Evolutionary conservation across 208 protist genomes (phyloP).

Genomic region (Herpetomonas samuelpessoai): DNA sequence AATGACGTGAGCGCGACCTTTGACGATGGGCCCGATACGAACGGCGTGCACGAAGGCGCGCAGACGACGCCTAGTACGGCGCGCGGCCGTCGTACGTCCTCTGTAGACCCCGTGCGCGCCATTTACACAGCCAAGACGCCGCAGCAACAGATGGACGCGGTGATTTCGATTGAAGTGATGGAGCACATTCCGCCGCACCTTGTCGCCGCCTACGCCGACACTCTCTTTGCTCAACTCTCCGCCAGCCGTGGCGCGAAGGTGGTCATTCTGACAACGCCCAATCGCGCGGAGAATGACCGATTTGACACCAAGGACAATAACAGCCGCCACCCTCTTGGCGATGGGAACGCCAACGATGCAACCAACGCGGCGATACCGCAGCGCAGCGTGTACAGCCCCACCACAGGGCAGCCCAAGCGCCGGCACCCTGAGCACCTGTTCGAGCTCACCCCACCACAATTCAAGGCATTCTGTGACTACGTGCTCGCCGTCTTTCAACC

Average conservation of each 20-base stretch:
- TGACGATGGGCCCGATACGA: neutral
- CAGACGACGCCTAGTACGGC: neutral
- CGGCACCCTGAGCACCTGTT: slow-evolving; percentile 53
- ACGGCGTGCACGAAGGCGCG: neutral
- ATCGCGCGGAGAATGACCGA: slow-evolving; percentile 35
- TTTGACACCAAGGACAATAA: slow-evolving; percentile 3
- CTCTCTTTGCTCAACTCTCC: slow-evolving; percentile 32
- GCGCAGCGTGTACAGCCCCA: slow-evolving; percentile 26
- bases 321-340: neutral
- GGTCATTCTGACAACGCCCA: slow-evolving; percentile 56
- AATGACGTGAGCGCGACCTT: neutral
- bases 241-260: slow-evolving; percentile 21
- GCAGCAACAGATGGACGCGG: slow-evolving; percentile 25
- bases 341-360: neutral
- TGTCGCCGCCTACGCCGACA: slow-evolving; percentile 46
- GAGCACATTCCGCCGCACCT: slow-evolving; percentile 45
- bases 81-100: no score
- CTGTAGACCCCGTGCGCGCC: no score
- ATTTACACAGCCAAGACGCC: neutral
- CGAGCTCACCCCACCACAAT: slow-evolving; percentile 52
- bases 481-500: slow-evolving; percentile 27
- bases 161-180: slow-evolving; percentile 59
- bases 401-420: slow-evolving; percentile 5
- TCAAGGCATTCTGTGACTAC: slow-evolving; percentile 38
- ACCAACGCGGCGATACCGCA: neutral